A percentile compares a stretch with the other conserved stretches of the same genome.
phyloP scores from a whole-genome alignment of 495 filamentous ascomycete species.

The Aspergillus affinis region DNA sequence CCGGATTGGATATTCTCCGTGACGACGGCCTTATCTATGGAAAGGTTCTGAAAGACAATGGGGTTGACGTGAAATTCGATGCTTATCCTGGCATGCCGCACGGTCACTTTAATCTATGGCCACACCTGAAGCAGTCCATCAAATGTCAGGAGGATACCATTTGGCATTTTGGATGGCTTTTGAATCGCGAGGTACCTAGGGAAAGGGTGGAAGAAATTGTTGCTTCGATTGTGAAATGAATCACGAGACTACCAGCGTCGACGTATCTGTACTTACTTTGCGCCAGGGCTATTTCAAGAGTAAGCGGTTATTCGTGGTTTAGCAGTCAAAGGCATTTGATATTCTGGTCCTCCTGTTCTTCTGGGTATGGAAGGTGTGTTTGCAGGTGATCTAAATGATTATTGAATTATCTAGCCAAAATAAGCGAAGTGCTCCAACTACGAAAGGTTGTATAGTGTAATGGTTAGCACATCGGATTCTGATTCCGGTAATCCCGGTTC shows the following conservation, averaged over 20 bases:
- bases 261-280: no score
- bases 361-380: no score
- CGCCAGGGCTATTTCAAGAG: no score
- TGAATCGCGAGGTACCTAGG: conserved; percentile 14
- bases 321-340: no score
- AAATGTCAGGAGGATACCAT: conserved; percentile 16
- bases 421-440: no score
- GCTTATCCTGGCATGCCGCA: conserved; percentile 47
- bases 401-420: no score
- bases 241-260: no score
- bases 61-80: conserved; percentile 36
- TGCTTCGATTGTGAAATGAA: background rate
- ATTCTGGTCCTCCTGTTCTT: no score
- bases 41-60: conserved; percentile 30
- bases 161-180: conserved; percentile 20
- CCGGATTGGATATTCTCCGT: conserved; percentile 36
- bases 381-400: no score
- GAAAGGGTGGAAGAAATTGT: conserved; percentile 9
- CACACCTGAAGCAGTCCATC: conserved; percentile 18
- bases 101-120: conserved; percentile 37
- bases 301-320: no score
- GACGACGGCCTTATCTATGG: conserved; percentile 44
- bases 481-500: conserved; percentile 42
- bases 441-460: conserved; percentile 30
- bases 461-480: conserved; percentile 38